These are phyloP conservation scores for Fimicolochytrium jonesii DNA, from an alignment of 192 early-diverging fungal species.

Conservation along the genomic window DNA sequence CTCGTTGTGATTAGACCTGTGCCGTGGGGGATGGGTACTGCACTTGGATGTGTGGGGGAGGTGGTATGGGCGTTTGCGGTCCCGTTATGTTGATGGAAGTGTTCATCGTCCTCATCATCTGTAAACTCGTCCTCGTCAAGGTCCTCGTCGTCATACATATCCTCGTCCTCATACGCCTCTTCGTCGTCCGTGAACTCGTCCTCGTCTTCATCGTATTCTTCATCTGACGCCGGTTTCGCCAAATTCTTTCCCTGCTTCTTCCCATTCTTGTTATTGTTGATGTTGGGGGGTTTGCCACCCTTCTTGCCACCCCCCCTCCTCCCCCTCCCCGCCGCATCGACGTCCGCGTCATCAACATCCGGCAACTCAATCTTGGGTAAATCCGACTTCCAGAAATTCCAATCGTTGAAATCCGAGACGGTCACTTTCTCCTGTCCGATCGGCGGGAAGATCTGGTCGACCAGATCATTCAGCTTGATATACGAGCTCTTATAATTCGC, in stretches of 20 bases:
- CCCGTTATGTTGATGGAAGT: too few species aligned
- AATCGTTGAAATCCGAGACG: conserved; percentile 34
- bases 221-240: background rate
- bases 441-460: conserved; percentile 97
- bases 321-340: background rate
- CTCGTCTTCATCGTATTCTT: conserved; percentile 8
- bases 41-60: too few species aligned
- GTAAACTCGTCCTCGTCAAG: conserved; percentile 9
- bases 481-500: conserved; percentile 80
- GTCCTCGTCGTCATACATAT: conserved; percentile 19
- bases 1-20: too few species aligned
- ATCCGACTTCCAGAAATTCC: conserved; percentile 25
- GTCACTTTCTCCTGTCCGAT: too few species aligned
- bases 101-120: conserved; percentile 28
- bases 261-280: background rate
- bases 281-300: background rate
- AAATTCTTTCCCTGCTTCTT: background rate
- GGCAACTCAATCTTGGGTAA: conserved; percentile 25
- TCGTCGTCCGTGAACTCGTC: background rate
- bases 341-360: too few species aligned
- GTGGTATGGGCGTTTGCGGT: too few species aligned
- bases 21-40: too few species aligned
- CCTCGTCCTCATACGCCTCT: conserved; percentile 5
- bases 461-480: conserved; percentile 83
- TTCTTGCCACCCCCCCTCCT: background rate